A percentile compares a stretch with the other conserved stretches of the same genome.
phyloP scores from a whole-genome alignment of 1,284 basidiomycete species.

The Cutaneotrichosporon dermatis region DNA sequence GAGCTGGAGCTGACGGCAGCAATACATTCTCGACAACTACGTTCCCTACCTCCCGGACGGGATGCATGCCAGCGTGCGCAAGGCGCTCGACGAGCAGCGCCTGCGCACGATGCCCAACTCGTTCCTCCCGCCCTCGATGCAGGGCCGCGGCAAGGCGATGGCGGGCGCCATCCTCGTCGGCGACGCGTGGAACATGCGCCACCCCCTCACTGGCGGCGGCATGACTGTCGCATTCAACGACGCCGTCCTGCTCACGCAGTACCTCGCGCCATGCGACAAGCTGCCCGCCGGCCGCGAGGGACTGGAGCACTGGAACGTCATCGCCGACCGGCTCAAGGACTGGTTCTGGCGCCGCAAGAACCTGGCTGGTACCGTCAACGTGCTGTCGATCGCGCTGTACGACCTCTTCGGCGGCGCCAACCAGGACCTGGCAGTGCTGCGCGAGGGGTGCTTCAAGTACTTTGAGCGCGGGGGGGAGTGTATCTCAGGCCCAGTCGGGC shows the following conservation, averaged over 20 bases:
- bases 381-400: slow-evolving; percentile 86
- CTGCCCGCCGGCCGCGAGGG: slow-evolving; percentile 40
- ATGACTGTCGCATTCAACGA: slow-evolving; percentile 92
- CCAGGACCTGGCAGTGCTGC: slow-evolving; percentile 65
- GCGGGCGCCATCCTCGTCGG: slow-evolving; percentile 79
- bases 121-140: slow-evolving; percentile 80
- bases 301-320: slow-evolving; percentile 59
- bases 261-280: slow-evolving; percentile 52
- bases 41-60: slow-evolving; percentile 71
- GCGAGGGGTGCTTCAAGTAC: slow-evolving; percentile 95
- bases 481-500: slow-evolving; percentile 78
- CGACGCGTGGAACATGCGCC: slow-evolving; percentile 99
- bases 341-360: slow-evolving; percentile 86
- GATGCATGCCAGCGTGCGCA: slow-evolving; percentile 61
- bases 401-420: slow-evolving; percentile 81
- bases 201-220: slow-evolving; percentile 93
- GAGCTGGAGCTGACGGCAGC: slow-evolving; percentile 52
- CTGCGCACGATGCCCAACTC: slow-evolving; percentile 93
- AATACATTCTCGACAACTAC: slow-evolving; percentile 65
- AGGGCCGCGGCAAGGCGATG: slow-evolving; percentile 57
- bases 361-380: slow-evolving; percentile 77
- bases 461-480: slow-evolving; percentile 91
- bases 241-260: slow-evolving; percentile 65
- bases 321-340: slow-evolving; percentile 58
- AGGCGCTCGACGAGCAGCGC: slow-evolving; percentile 64